phyloP scores from a whole-genome alignment of 2,329 filamentous ascomycete species.

The Arthrobotrys conoides region DNA sequence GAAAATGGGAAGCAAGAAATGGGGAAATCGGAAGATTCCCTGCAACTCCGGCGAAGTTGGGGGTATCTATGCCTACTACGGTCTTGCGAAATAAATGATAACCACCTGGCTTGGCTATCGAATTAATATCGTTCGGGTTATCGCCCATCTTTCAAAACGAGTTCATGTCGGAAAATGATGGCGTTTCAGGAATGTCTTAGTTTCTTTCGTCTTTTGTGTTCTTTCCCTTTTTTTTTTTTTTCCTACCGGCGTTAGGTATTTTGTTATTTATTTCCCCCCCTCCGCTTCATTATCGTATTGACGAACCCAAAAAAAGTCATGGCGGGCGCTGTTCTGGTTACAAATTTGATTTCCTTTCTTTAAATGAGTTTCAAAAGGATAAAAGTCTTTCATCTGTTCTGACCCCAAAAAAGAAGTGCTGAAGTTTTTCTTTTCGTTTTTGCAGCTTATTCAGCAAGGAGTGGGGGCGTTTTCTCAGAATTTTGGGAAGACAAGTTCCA shows the following conservation, averaged over 20 bases:
- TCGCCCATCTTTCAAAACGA: slow-evolving; percentile 14
- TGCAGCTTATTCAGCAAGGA: slow-evolving; percentile 1
- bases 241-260: no score
- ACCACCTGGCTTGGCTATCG: neutral
- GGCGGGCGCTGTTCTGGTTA: slow-evolving; percentile 26
- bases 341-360: neutral
- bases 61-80: slow-evolving; percentile 74
- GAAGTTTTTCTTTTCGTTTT: slow-evolving; percentile 16
- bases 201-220: slow-evolving; percentile 8
- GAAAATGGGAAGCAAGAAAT: slow-evolving; percentile 88
- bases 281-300: slow-evolving; percentile 25
- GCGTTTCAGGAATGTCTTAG: slow-evolving; percentile 11
- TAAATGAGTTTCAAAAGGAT: slow-evolving; percentile 30
- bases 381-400: slow-evolving; percentile 15
- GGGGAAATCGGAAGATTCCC: slow-evolving; percentile 82
- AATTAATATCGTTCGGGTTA: slow-evolving; percentile 8
- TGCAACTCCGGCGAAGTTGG: slow-evolving; percentile 73
- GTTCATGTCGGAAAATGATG: slow-evolving; percentile 30
- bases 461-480: slow-evolving; percentile 40
- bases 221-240: slow-evolving; percentile 16
- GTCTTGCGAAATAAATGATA: slow-evolving; percentile 67
- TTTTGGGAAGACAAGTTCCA: slow-evolving; percentile 26
- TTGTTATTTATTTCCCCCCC: slow-evolving; percentile 28
- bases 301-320: slow-evolving; percentile 21
- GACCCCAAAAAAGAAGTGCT: slow-evolving; percentile 19